Evolutionary conservation across 2,329 filamentous ascomycete genomes (phyloP), one percentile per base, ranked within the genome.

Genomic region (Biscogniauxia marginata): DNA sequence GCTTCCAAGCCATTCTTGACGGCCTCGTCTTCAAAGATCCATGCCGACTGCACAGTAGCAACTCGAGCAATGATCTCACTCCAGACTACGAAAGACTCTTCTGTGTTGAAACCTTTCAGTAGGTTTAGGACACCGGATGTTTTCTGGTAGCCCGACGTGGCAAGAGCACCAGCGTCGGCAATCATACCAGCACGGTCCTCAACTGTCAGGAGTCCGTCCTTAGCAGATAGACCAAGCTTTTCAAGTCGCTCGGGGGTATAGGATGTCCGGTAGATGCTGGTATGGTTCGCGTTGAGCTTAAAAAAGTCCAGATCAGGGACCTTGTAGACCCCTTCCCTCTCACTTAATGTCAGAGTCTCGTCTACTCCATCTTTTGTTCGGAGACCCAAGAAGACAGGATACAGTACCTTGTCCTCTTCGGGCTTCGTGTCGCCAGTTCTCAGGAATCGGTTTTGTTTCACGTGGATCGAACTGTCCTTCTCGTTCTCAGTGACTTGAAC

Each of bases 121-220:
- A 98, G 81, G 53, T 89, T 92, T 46, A 98, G 77, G 52, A 96
- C 83, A 11, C 91, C 92, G 16, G 93, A 96, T 0, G 93, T 96
- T 80, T 91, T 96, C 73, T 96, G 91, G 73, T 96, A 96, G 25
- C 93, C 93, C 49, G 93, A 95, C 34, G 90, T 84, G 52, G 93
- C 91, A 64, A 98, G 81, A 24, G 93, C 91, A 65, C 91, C 92
- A 3, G 93, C 92, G 73, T 98, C 93, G 25, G 91, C 89, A 71
- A 96, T 91, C 89, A 98, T 96, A 69, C 93, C 93, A 49, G 93
- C 91, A 57, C 93, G 86, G 71, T 98, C 93, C 75, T 97, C 91
- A 6, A 96, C 91, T 9, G 85, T 88, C 54, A 98, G 78, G 8
- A 93, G 81, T 4, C 90, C 90, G 48, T 87, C 76, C 74, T 90